Conservation (phyloP, 345 rosid genomes). For the Syzygium aqueum region DNA sequence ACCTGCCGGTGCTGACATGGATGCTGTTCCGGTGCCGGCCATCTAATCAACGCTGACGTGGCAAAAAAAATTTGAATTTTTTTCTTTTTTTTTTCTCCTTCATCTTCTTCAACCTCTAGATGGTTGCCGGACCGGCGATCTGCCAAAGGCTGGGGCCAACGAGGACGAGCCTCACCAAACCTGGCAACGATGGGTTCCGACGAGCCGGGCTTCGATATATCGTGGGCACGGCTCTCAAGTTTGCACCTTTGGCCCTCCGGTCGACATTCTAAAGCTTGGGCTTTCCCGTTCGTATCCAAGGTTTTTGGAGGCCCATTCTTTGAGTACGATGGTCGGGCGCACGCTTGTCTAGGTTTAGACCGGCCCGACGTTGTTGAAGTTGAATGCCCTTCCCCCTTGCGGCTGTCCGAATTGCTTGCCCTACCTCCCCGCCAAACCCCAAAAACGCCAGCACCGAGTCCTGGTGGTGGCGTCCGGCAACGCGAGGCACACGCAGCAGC, state of each 20-base stretch:
- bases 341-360: not conserved
- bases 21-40: no score
- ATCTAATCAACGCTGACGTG: no score
- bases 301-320: not conserved
- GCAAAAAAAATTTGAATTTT: no score
- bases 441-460: constrained; percentile 1
- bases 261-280: not conserved
- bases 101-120: no score
- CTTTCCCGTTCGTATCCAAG: not conserved
- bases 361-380: not conserved
- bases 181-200: not conserved
- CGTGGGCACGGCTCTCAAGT: not conserved
- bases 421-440: constrained; percentile 43
- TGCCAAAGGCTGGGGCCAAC: no score
- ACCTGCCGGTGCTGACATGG: no score
- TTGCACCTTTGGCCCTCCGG: not conserved
- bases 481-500: constrained; percentile 31
- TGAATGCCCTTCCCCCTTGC: not conserved
- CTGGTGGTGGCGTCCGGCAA: constrained; percentile 23
- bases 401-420: constrained; percentile 22
- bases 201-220: not conserved
- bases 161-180: no score
- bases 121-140: no score
- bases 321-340: not conserved
- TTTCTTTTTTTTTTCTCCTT: no score